A percentile compares a stretch with the other conserved stretches of the same genome.
Evolutionary conservation across 306 rosid genomes (phyloP).

Genomic region (Cyamopsis tetragonoloba): DNA sequence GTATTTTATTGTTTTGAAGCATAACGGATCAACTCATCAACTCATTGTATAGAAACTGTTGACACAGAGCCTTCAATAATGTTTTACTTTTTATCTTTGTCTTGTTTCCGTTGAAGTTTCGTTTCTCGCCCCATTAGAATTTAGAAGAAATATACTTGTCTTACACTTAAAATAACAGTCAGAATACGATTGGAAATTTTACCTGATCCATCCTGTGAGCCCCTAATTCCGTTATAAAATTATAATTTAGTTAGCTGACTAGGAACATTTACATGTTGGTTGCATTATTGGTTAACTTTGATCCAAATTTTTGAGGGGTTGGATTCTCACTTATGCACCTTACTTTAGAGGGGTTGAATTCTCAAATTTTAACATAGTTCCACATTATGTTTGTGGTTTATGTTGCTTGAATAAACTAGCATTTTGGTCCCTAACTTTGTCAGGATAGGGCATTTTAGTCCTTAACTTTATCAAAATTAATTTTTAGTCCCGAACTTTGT

Average conservation of each 20-base stretch:
- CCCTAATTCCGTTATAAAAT: neutral
- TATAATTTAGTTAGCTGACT: slow-evolving; percentile 3
- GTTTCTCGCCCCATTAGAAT: neutral
- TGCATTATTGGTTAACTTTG: neutral
- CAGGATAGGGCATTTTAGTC: no score
- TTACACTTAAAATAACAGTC: neutral
- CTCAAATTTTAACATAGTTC: neutral
- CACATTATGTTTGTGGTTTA: neutral
- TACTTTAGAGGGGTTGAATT: no score
- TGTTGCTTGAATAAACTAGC: no score
- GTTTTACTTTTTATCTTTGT: neutral
- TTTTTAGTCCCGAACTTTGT: no score
- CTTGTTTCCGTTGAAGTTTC: neutral
- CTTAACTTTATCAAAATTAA: no score
- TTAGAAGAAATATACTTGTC: neutral
- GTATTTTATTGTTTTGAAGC: neutral
- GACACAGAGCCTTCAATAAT: neutral
- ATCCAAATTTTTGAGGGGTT: no score
- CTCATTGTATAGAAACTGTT: neutral
- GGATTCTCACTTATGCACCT: no score
- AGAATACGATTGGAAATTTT: neutral
- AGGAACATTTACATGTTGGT: neutral
- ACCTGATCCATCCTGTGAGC: neutral
- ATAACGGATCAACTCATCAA: neutral
- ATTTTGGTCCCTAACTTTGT: no score